phyloP scores from a whole-genome alignment of 1,284 basidiomycete species.

The Entoloma clypeatum region DNA sequence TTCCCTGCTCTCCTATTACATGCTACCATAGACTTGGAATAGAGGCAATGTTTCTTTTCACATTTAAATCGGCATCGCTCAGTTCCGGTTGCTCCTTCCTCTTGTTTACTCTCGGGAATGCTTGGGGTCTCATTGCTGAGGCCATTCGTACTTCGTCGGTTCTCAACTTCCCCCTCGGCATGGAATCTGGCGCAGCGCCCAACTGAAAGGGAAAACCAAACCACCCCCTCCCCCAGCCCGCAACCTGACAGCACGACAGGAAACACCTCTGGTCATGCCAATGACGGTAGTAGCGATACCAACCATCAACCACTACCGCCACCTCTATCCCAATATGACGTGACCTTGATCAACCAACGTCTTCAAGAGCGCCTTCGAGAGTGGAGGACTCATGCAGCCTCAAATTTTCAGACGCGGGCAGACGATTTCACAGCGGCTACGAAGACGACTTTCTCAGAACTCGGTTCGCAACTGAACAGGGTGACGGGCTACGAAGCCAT shows the following conservation, averaged over 20 bases:
- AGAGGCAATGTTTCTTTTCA: background rate
- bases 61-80: background rate
- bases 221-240: background rate
- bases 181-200: conserved; percentile 19
- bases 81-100: background rate
- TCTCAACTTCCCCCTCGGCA: conserved; percentile 22
- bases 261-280: conserved; percentile 8
- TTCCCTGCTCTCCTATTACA: conserved; percentile 1
- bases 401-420: conserved; percentile 47
- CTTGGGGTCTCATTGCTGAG: conserved; percentile 29
- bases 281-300: background rate
- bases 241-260: background rate
- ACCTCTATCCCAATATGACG: conserved; percentile 21
- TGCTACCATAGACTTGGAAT: background rate
- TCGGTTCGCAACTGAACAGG: conserved; percentile 78
- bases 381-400: conserved; percentile 47
- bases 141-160: conserved; percentile 24
- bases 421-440: conserved; percentile 56
- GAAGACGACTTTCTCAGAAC: conserved; percentile 59
- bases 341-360: conserved; percentile 35
- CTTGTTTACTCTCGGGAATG: conserved; percentile 20
- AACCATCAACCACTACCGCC: background rate
- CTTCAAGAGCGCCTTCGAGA: conserved; percentile 48
- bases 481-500: conserved; percentile 91
- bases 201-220: background rate